These are phyloP conservation scores for Candida ovalis DNA, from an alignment of 805 yeast species.

Conservation along the genomic window DNA sequence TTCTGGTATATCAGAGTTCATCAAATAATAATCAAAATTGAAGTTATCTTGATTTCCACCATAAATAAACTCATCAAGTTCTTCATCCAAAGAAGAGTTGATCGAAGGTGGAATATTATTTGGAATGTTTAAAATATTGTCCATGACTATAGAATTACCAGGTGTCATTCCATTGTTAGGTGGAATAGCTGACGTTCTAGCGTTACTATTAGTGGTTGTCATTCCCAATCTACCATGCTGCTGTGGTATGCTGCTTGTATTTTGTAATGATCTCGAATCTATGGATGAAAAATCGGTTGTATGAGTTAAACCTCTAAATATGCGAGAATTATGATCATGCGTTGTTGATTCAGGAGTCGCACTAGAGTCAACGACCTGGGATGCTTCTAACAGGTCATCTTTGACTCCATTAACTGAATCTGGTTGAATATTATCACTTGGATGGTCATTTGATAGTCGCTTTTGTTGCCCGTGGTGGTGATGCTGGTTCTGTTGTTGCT, in stretches of 20 bases:
- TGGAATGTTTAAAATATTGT: conserved; percentile 32
- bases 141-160: conserved; percentile 11
- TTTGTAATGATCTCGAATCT: background rate
- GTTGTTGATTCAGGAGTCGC: background rate
- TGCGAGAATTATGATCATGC: background rate
- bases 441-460: background rate
- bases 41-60: conserved; percentile 2
- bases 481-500: background rate
- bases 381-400: background rate
- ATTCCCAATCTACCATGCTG: background rate
- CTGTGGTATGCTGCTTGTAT: background rate
- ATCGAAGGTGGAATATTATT: conserved; percentile 38
- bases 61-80: conserved; percentile 11
- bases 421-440: background rate
- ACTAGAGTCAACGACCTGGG: background rate
- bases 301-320: background rate
- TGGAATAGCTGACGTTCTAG: background rate
- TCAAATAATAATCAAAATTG: background rate
- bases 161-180: background rate
- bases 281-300: background rate
- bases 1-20: background rate
- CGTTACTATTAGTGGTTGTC: background rate
- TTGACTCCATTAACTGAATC: background rate
- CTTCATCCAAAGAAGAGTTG: conserved; percentile 32
- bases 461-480: background rate